Base-by-base conservation (phyloP, 129 eudicot species). In the Pseudognaphalium luteoalbum region DNA sequence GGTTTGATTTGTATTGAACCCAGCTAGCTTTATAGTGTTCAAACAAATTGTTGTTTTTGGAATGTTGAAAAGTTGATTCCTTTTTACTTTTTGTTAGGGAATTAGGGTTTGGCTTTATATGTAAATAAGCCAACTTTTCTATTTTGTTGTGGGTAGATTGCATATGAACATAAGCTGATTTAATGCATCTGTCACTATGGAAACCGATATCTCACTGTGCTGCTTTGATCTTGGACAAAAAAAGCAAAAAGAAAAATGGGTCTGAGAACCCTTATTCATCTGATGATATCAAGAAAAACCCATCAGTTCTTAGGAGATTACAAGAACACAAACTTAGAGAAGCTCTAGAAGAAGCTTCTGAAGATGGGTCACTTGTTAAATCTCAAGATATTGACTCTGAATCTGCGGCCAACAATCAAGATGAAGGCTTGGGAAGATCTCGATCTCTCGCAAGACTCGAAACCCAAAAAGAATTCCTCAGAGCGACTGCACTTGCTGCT, bases 121-220 rank as follows among this genome's bases (percentile, higher is more conserved):
- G 85, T 78, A 78, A 80, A 83, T 79, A 80, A 90, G 73, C 66
- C 77, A 70, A 47, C 73, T 37, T 71, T 63, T 77, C 21, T 69
- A 32, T 54, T 73, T n/a, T 56, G 70, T 77, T 84, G 59, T 58
- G 77, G 74, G 71, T 44, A 25, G 60, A 21, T 76, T 66, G 76
- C 79, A 81, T 79, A 30, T 70, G 85, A 57, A 61, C 68, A 77
- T 78, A 80, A 82, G 81, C 76, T 42, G 84, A 77, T 84, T 83
- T 80, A 83, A 93, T 93, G 98, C 98, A 93, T 93, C 85, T 93
- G 83, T 88, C 99, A 87, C 87, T 95, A 86, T 95, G 99, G 99
- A 95, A 95, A 81, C 99, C 97, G 68, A 83, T 95, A 71, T 91
- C 99, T 44, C 96, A 88, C 69, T 91, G 96, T 79, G 99, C 96